phyloP scores from a whole-genome alignment of 768 basidiomycete genomes.

The Cyclocybe cylindracea region DNA sequence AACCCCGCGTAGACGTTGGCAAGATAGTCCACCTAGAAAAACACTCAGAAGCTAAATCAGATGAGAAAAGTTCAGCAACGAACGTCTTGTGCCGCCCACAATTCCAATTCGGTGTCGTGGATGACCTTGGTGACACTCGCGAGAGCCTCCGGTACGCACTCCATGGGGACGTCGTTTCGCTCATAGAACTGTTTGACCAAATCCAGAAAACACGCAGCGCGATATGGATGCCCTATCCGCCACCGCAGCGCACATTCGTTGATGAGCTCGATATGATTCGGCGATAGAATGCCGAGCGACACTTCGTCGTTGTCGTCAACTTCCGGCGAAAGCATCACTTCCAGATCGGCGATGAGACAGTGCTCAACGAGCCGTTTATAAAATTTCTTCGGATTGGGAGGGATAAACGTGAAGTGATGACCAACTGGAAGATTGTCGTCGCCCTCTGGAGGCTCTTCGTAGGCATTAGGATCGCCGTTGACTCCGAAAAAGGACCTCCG shows the following conservation, averaged over 20 bases:
- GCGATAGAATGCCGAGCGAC: slow-evolving; percentile 85
- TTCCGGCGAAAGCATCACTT: slow-evolving; percentile 85
- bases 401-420: slow-evolving; percentile 87
- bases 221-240: slow-evolving; percentile 82
- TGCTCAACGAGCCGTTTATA: slow-evolving; percentile 84
- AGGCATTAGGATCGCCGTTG: slow-evolving; percentile 30
- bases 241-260: slow-evolving; percentile 88
- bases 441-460: slow-evolving; percentile 33
- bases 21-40: slow-evolving; percentile 63
- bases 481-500: slow-evolving; percentile 57
- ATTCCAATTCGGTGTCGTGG: slow-evolving; percentile 67
- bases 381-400: slow-evolving; percentile 81
- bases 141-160: slow-evolving; percentile 91
- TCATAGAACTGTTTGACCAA: slow-evolving; percentile 87
- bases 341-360: slow-evolving; percentile 83
- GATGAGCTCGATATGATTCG: slow-evolving; percentile 77
- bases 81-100: slow-evolving; percentile 86
- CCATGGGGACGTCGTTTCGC: slow-evolving; percentile 87
- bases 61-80: slow-evolving; percentile 29
- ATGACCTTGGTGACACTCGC: slow-evolving; percentile 70
- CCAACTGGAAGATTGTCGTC: slow-evolving; percentile 75
- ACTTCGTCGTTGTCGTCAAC: slow-evolving; percentile 97
- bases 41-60: slow-evolving; percentile 3
- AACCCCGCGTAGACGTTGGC: slow-evolving; percentile 67
- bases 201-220: slow-evolving; percentile 79